A percentile compares a stretch with the other conserved stretches of the same genome.
These are phyloP conservation scores for Linnemannia zychae DNA, from an alignment of 192 early-diverging fungal genomes.

Conservation along the genomic window DNA sequence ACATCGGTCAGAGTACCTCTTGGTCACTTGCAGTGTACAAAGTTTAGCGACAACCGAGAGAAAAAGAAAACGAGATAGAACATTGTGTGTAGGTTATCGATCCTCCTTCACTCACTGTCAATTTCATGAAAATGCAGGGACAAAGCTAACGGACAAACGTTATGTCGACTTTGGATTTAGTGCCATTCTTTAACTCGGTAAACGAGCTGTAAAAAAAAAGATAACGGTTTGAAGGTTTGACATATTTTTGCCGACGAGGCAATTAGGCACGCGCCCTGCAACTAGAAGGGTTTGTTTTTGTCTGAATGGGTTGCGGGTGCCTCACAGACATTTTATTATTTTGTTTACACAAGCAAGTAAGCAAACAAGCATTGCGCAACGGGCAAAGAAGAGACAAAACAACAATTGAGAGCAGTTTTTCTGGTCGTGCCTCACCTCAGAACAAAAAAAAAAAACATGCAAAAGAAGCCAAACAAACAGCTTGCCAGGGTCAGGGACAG, in stretches of 20 bases:
- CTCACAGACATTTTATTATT: not conserved
- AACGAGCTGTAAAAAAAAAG: not conserved
- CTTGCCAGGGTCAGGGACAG: not conserved
- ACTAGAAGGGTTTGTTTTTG: not conserved
- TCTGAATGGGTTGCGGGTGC: not conserved
- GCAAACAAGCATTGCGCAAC: no score
- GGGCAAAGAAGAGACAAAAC: not conserved
- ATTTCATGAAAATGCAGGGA: not conserved
- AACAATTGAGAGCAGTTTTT: not conserved
- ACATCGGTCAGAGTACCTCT: not conserved
- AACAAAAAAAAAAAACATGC: not conserved
- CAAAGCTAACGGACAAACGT: not conserved
- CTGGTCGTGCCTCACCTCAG: not conserved
- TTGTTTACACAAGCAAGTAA: no score
- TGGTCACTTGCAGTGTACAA: not conserved
- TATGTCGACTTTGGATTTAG: not conserved
- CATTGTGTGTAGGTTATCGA: not conserved
- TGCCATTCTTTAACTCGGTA: not conserved
- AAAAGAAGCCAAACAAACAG: not conserved
- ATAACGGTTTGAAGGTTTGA: not conserved
- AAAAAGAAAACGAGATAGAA: not conserved
- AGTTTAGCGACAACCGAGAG: not conserved
- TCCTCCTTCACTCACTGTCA: not conserved
- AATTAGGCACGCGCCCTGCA: not conserved
- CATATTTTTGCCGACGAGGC: not conserved